A percentile compares a stretch with the other conserved stretches of the same genome.
Evolutionary conservation across 257 asterid species (phyloP).

Genomic region (Capsicum chinense): DNA sequence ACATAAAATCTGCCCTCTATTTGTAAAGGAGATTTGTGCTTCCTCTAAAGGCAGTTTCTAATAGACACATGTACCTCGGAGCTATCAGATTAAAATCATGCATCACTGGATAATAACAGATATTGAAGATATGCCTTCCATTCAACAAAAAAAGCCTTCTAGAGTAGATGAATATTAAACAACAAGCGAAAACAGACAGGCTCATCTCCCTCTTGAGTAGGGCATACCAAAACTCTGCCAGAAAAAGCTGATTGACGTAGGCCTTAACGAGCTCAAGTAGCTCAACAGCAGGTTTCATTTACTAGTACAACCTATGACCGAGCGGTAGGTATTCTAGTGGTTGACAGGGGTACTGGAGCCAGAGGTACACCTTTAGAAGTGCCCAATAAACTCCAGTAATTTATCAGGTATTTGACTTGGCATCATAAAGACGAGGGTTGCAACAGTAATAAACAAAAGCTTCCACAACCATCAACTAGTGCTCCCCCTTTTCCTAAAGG

Average conservation of each 20-base stretch:
- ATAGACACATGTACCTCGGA: not conserved
- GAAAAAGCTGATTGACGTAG: not conserved
- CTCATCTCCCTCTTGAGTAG: not conserved
- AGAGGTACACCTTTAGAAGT: not conserved
- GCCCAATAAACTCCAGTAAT: not conserved
- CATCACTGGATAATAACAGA: not conserved
- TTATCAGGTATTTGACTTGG: not conserved
- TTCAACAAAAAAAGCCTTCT: too few species aligned
- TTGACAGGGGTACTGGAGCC: not conserved
- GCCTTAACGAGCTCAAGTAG: not conserved
- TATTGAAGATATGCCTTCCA: not conserved
- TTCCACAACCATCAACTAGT: not conserved
- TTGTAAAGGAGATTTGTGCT: not conserved
- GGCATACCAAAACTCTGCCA: not conserved
- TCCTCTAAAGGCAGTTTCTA: not conserved
- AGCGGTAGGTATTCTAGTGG: not conserved
- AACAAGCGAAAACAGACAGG: not conserved
- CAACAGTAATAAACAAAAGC: constrained; percentile 6
- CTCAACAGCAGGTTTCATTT: not conserved
- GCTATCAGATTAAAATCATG: not conserved
- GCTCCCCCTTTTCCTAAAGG: not conserved
- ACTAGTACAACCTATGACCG: not conserved
- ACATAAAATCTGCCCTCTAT: not conserved
- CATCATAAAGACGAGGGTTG: not conserved
- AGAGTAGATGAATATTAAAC: too few species aligned